phyloP scores from a whole-genome alignment of 176 grass and related monocot genomes.

The Avena sativa region DNA sequence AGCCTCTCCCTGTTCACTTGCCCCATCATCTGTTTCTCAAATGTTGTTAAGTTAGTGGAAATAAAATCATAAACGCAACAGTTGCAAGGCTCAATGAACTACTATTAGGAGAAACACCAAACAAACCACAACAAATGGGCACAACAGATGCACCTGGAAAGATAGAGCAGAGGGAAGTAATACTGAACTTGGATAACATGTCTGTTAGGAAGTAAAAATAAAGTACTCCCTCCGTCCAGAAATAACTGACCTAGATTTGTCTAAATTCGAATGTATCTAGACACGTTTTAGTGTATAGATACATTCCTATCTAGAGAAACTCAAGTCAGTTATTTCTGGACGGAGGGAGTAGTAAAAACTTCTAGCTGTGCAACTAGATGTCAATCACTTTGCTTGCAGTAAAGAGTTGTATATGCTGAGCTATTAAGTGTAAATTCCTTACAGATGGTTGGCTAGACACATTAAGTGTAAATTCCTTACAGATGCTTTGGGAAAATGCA shows the following conservation, averaged over 20 bases:
- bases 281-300: too few relatives aligned
- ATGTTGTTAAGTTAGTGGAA: slow-evolving; percentile 15
- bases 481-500: slow-evolving; percentile 8
- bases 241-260: too few relatives aligned
- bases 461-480: neutral
- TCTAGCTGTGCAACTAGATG: neutral
- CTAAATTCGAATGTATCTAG: too few relatives aligned
- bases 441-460: neutral
- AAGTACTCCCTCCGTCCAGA: neutral
- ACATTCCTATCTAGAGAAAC: too few relatives aligned
- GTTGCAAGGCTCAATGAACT: neutral
- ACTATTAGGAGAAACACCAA: slow-evolving; percentile 1
- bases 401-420: neutral
- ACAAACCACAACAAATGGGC: neutral
- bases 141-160: neutral
- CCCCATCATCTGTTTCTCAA: slow-evolving; percentile 55
- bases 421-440: neutral
- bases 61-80: neutral
- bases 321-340: too few relatives aligned
- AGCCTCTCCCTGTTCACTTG: slow-evolving; percentile 87
- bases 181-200: neutral
- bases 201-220: neutral
- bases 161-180: neutral
- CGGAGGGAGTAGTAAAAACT: neutral
- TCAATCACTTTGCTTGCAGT: neutral